Base-by-base conservation (phyloP, 225 moss, liverwort and hornwort genomes). In the Marchantia polymorpha region DNA sequence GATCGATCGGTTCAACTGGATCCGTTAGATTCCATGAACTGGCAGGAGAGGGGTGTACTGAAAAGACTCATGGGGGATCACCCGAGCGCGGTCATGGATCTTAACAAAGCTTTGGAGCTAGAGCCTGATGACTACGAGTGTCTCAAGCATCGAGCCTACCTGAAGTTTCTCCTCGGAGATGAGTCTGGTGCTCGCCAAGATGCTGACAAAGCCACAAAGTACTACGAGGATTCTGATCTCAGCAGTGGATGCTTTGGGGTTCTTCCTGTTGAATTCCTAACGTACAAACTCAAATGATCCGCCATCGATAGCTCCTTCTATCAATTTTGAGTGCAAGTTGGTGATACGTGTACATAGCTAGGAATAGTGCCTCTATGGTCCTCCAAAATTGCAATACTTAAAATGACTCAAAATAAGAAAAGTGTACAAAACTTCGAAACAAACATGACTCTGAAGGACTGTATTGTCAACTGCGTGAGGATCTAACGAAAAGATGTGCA, bases 81-180 rank as follows among this genome's bases (percentile, higher is more conserved):
- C 22, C 1, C 4, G 7, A 66, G 69, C 27, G 53, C 79, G 14
- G 5, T 69, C 29, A 10, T 10, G 52, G 65, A 78, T 67, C 31
- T 70, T 0, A 79, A 79, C 17, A 56, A n/a, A 79, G 52, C 79
- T 17, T n/a, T 69, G 12, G 54, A 79, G 68, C 20, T 69, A 17
- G 79, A 52, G 10, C 49, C 12, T 20, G 78, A 78, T 25, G 56
- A 72, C 31, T 79, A 79, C 47, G 79, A 79, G 23, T 31, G 30
- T 46, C 65, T 72, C 10, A 72, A 79, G 51, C 79, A 79, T 51
- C 64, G 79, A 31, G 78, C 46, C 13, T 54, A 25, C 27, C 67
- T 78, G 48, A 78, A 49, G 52, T 79, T 54, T 26, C 49, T 66
- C 14, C 20, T 71, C 10, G 69, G 19, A 7, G 71, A 79, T 49